phyloP scores from a whole-genome alignment of 2,329 filamentous ascomycete species.

The Xylaria hypoxylon region DNA sequence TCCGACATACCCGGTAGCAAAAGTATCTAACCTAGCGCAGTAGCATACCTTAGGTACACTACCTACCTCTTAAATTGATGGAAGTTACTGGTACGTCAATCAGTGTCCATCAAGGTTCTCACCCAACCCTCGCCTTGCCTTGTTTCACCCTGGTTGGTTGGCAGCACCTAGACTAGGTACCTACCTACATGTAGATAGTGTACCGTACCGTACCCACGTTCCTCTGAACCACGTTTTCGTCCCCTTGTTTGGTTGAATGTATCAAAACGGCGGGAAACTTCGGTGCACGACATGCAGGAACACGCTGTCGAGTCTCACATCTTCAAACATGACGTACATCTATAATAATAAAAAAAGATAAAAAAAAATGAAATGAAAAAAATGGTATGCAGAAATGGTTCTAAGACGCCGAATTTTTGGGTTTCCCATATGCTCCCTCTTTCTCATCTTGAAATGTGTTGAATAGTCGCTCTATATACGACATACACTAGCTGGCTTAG shows the following conservation, averaged over 20 bases:
- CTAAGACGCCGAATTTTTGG: neutral
- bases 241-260: no score
- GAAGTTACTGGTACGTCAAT: neutral
- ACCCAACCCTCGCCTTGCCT: neutral
- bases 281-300: conserved; percentile 1
- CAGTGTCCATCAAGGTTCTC: conserved; percentile 19
- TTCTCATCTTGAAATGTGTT: neutral
- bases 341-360: no score
- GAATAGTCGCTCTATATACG: neutral
- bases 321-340: no score
- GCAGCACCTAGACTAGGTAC: no score
- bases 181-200: no score
- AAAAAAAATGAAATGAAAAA: no score
- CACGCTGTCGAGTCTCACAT: neutral
- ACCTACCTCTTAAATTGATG: no score
- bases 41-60: neutral
- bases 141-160: neutral
- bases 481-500: neutral
- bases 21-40: no score
- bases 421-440: neutral
- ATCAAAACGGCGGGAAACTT: no score
- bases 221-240: neutral
- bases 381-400: no score
- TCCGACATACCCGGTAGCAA: no score
- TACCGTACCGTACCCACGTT: neutral